A percentile compares a stretch with the other conserved stretches of the same genome.
Conservation (phyloP, 2,329 filamentous ascomycete genomes). For the Dactylellina cionopaga region DNA sequence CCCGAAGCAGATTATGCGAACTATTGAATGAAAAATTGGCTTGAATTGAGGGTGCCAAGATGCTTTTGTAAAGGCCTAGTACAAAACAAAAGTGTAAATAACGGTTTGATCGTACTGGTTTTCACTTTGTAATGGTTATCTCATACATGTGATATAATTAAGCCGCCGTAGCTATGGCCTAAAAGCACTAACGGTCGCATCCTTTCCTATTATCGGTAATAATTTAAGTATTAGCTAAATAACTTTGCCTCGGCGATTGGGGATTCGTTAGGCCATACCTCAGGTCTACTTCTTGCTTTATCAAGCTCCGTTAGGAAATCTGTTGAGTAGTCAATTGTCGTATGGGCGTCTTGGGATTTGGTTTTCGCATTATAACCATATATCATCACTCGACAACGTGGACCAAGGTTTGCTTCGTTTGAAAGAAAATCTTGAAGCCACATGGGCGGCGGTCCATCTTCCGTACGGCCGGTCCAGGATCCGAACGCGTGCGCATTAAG, state of each 20-base stretch:
- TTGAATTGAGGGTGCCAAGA: neutral
- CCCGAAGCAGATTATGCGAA: slow-evolving; percentile 31
- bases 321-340: slow-evolving; percentile 36
- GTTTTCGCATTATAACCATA: slow-evolving; percentile 54
- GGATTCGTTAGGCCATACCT: slow-evolving; percentile 12
- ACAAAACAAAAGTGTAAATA: neutral
- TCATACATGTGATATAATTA: slow-evolving; percentile 31
- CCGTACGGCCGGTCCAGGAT: slow-evolving; percentile 41
- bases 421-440: slow-evolving; percentile 54
- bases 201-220: neutral
- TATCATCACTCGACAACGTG: slow-evolving; percentile 51
- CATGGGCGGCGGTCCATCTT: slow-evolving; percentile 19
- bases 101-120: too few relatives aligned
- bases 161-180: slow-evolving; percentile 43
- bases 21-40: slow-evolving; percentile 27
- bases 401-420: slow-evolving; percentile 26
- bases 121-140: too few relatives aligned
- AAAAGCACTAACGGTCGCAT: slow-evolving; percentile 30
- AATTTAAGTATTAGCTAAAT: neutral
- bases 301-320: slow-evolving; percentile 49
- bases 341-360: slow-evolving; percentile 2
- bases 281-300: slow-evolving; percentile 35
- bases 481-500: slow-evolving; percentile 54
- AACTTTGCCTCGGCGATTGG: neutral
- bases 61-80: slow-evolving; percentile 20